A percentile compares a stretch with the other conserved stretches of the same genome.
phyloP scores from a whole-genome alignment of 2,329 filamentous ascomycete species.

The Colletotrichum camelliae region DNA sequence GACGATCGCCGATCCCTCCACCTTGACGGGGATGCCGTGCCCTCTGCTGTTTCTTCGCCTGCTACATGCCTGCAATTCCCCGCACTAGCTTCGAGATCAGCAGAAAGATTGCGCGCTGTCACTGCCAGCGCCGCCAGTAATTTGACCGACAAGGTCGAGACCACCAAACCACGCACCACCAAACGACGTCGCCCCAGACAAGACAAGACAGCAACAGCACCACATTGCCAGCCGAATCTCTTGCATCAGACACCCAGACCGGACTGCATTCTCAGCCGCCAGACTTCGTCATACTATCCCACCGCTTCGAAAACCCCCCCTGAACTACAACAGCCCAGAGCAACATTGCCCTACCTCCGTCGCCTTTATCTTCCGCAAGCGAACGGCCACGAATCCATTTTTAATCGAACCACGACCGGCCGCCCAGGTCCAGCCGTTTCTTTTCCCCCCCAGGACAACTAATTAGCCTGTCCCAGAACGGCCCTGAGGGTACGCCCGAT shows the following conservation, averaged over 20 bases:
- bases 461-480: neutral
- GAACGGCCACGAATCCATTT: neutral
- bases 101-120: slow-evolving; percentile 9
- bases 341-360: neutral
- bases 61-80: slow-evolving; percentile 16
- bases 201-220: neutral
- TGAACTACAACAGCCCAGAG: neutral
- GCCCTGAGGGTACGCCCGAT: neutral
- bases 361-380: slow-evolving; percentile 3
- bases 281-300: neutral
- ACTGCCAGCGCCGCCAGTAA: neutral
- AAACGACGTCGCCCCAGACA: neutral
- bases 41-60: neutral
- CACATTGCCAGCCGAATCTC: neutral
- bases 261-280: neutral
- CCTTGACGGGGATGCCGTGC: slow-evolving; percentile 8
- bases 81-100: slow-evolving; percentile 18
- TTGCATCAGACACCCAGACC: neutral
- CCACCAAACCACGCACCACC: neutral
- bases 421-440: neutral
- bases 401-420: neutral
- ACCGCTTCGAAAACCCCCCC: neutral
- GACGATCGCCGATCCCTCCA: slow-evolving; percentile 20
- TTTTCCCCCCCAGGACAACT: neutral
- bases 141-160: neutral